Base-by-base conservation (phyloP, 2,329 filamentous ascomycete genomes). In the Pseudogymnoascus sp. region DNA sequence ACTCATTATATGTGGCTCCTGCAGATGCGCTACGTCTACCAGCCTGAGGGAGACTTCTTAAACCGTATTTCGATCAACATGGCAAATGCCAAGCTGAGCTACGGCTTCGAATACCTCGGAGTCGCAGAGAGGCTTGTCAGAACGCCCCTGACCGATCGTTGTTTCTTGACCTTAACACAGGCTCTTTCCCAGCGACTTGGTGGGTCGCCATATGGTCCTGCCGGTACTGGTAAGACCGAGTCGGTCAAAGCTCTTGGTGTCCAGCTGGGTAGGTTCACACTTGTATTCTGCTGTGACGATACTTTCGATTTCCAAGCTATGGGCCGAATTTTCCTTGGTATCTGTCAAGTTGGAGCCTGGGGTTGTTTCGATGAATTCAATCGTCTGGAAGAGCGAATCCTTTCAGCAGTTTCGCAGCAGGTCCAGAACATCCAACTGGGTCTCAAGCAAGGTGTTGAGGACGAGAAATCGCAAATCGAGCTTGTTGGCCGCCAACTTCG, bases 321-420 rank as follows among this genome's bases (percentile, higher is more conserved):
- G 95, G 96, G 96, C 13, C 91, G 95, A 70, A 99, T 99, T 71
- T 99, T 99, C 84, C 83, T 99, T 37, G 95, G 95, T 83, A 96
- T 99, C 67, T 99, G 96, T 75, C 95, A 99, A 76, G 95, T 99
- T 60, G 95, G 95, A 75, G 95, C 95, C 4, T 99, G 95, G 95
- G 96, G 96, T 72, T 99, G 95, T 80, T 99, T 99, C 77, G 95
- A 99, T 73, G 95, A 99, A 80, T 99, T 99, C 82, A 99, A 99
- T 78, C 90, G 95, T 83, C 82, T 99, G 19, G 95, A 99, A 73
- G 95, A 99, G 79, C 88, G 95, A 68, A 99, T 99, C 66, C 78
- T 99, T 66, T 99, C 96, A 51, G 95, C 95, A 16, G 96, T 99
- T 14, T 99, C 96, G 19, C 95, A 99, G 76, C 96, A 99, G 75